Percentiles rank a stretch among this genome's conserved stretches.
These are phyloP conservation scores for Luvunga scandens DNA, from an alignment of 345 rosid species.

Conservation along the genomic window DNA sequence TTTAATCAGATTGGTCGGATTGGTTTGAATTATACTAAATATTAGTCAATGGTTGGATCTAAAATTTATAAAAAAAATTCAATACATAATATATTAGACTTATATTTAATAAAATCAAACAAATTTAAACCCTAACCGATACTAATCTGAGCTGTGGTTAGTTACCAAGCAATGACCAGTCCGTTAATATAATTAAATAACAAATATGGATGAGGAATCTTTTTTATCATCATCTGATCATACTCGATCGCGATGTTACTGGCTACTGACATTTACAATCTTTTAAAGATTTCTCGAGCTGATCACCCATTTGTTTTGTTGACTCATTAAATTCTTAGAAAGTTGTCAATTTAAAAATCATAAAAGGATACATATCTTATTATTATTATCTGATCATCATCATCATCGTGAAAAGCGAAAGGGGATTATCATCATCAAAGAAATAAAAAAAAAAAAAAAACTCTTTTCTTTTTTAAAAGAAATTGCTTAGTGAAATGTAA, in stretches of 20 bases:
- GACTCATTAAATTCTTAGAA: conserved; percentile 24
- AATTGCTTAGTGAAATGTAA: neutral
- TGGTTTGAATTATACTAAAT: no score
- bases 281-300: conserved; percentile 27
- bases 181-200: neutral
- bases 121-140: no score
- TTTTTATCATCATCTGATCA: neutral
- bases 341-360: conserved; percentile 7
- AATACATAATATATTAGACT: no score
- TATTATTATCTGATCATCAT: conserved; percentile 4
- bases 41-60: no score
- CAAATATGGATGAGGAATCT: neutral
- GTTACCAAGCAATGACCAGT: neutral
- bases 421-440: neutral
- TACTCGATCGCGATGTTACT: conserved; percentile 13
- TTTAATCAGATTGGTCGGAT: no score
- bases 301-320: conserved; percentile 24
- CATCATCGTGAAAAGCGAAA: neutral
- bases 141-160: no score
- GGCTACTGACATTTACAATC: neutral
- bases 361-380: neutral
- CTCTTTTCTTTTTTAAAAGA: no score
- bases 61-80: no score
- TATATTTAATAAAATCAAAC: no score
- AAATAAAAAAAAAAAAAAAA: no score